Evolutionary conservation across 768 basidiomycete species (phyloP).

Genomic region (Suillus brevipes): DNA sequence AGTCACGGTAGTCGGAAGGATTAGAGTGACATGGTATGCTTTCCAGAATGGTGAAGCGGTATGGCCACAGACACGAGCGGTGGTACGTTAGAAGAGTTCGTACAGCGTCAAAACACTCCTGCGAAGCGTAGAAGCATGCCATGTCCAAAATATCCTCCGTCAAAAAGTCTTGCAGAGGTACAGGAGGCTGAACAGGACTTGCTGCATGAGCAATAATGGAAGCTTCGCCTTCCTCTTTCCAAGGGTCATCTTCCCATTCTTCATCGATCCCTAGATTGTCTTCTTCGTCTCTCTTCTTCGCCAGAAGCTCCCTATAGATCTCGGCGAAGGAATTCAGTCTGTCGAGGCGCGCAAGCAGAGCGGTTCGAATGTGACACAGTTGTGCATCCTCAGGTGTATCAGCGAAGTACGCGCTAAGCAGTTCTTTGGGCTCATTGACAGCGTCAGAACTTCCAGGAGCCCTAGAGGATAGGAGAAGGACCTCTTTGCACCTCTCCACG

Average conservation of each 20-base stretch:
- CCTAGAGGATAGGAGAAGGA: slow-evolving; percentile 25
- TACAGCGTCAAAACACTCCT: slow-evolving; percentile 58
- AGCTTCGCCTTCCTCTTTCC: slow-evolving; percentile 53
- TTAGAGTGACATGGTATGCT: slow-evolving; percentile 72
- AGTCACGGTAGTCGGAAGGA: slow-evolving; percentile 57
- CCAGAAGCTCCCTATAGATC: slow-evolving; percentile 47
- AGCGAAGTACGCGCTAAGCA: slow-evolving; percentile 55
- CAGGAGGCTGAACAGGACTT: slow-evolving; percentile 36
- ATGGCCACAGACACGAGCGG: slow-evolving; percentile 58
- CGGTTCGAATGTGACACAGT: slow-evolving; percentile 60
- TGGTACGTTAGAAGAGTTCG: slow-evolving; percentile 60
- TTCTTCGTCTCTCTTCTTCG: slow-evolving; percentile 25
- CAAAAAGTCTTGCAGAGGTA: slow-evolving; percentile 69
- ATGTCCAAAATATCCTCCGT: slow-evolving; percentile 52
- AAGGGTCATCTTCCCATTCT: slow-evolving; percentile 60
- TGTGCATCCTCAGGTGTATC: slow-evolving; percentile 60
- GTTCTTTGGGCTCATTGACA: slow-evolving; percentile 17
- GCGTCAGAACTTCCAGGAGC: slow-evolving; percentile 16
- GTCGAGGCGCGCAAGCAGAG: slow-evolving; percentile 71
- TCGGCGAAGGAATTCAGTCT: slow-evolving; percentile 71
- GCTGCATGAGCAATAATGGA: slow-evolving; percentile 20
- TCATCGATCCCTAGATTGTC: slow-evolving; percentile 32
- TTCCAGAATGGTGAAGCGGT: slow-evolving; percentile 68
- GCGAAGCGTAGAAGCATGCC: slow-evolving; percentile 67
- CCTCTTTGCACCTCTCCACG: slow-evolving; percentile 46